These are phyloP conservation scores for Dioscorea alata DNA, from an alignment of 106 monocot genomes.

Conservation along the genomic window DNA sequence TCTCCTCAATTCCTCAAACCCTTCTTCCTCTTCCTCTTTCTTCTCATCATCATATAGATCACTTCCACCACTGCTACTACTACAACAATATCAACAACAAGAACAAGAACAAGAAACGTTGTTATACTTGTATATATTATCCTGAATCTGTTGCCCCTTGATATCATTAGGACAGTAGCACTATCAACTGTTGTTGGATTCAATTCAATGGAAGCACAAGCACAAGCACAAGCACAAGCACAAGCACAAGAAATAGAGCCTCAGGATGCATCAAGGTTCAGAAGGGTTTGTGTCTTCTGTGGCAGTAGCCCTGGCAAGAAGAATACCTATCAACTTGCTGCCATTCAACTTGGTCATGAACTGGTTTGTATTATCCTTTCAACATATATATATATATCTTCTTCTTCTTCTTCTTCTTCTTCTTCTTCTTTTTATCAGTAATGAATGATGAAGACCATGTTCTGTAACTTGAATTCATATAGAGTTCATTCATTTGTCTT, in stretches of 20 bases:
- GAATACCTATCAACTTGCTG: slow-evolving; percentile 42
- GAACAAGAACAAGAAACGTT: background rate
- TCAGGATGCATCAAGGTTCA: slow-evolving; percentile 23
- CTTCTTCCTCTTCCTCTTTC: background rate
- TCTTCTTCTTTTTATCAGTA: background rate
- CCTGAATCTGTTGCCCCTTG: background rate
- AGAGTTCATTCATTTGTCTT: background rate
- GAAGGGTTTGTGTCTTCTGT: slow-evolving; percentile 56
- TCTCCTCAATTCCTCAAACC: too few relatives aligned
- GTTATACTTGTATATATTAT: background rate
- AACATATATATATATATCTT: too few relatives aligned
- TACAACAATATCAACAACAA: background rate
- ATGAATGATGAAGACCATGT: background rate
- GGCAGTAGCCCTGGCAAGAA: slow-evolving; percentile 60
- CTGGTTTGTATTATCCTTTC: slow-evolving; percentile 18
- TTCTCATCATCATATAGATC: background rate
- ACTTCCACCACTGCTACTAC: too few relatives aligned
- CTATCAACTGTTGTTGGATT: background rate
- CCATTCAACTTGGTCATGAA: slow-evolving; percentile 51
- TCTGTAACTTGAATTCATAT: too few relatives aligned
- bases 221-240: too few relatives aligned
- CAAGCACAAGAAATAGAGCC: background rate
- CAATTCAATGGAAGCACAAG: background rate
- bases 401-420: slow-evolving; percentile 10
- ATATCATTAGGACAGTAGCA: background rate